phyloP scores from a whole-genome alignment of 768 basidiomycete genomes.

The Russula vinacea region DNA sequence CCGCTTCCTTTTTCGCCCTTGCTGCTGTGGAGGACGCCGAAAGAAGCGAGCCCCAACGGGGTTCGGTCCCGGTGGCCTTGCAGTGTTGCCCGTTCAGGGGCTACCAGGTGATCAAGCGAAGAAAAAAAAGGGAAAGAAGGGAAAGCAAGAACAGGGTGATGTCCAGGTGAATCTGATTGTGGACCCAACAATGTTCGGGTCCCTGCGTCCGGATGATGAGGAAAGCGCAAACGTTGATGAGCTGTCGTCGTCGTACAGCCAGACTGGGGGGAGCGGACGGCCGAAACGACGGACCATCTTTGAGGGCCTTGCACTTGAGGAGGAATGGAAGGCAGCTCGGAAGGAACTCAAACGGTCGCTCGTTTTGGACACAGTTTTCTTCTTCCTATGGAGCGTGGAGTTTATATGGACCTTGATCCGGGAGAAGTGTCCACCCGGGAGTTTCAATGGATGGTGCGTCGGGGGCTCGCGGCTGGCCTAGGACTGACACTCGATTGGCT shows the following conservation, averaged over 20 bases:
- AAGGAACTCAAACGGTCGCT: conserved; percentile 51
- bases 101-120: conserved; percentile 46
- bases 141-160: conserved; percentile 39
- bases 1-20: conserved; percentile 57
- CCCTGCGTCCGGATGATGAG: conserved; percentile 32
- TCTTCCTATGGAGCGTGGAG: conserved; percentile 54
- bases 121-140: conserved; percentile 41
- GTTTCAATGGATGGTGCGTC: conserved; percentile 60
- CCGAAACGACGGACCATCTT: conserved; percentile 49
- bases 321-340: conserved; percentile 57
- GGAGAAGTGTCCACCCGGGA: conserved; percentile 60
- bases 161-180: conserved; percentile 75
- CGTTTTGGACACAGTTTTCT: conserved; percentile 46
- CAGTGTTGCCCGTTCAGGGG: conserved; percentile 62
- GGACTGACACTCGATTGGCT: conserved; percentile 17
- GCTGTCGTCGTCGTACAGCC: conserved; percentile 36
- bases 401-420: conserved; percentile 62
- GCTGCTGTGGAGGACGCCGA: conserved; percentile 45
- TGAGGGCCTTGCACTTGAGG: conserved; percentile 61
- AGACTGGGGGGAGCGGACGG: conserved; percentile 37
- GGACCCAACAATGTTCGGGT: conserved; percentile 56
- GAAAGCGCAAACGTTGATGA: conserved; percentile 42
- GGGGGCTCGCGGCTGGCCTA: neutral
- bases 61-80: conserved; percentile 43
- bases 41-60: conserved; percentile 33